Conservation (phyloP, 176 grass and related monocot genomes). For the Lolium rigidum region DNA sequence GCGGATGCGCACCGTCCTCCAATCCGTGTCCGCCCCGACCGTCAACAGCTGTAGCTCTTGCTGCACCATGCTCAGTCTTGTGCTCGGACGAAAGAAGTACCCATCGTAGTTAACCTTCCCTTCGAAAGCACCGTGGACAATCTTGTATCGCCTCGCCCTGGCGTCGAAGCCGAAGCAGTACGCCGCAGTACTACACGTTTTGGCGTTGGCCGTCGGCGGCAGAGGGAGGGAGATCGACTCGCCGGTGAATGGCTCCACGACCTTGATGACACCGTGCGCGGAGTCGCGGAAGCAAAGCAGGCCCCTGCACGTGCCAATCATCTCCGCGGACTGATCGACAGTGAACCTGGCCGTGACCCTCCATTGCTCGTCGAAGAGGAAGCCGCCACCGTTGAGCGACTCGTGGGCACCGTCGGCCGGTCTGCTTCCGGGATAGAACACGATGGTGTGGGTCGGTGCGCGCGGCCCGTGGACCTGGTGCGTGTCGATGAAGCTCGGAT, state of each 20-base stretch:
- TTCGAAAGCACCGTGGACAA: not conserved
- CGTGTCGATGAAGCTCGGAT: not conserved
- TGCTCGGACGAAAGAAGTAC: too few species aligned
- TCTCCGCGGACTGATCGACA: not conserved
- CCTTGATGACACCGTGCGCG: not conserved
- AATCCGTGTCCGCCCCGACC: not conserved
- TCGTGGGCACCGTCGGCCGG: not conserved
- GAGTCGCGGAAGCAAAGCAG: constrained; percentile 23
- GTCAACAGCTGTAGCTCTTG: constrained; percentile 10
- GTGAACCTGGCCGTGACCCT: not conserved
- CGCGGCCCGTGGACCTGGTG: not conserved
- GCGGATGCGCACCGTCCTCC: not conserved
- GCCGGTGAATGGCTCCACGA: not conserved
- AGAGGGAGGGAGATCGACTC: not conserved
- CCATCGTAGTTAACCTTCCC: not conserved
- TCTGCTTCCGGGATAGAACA: not conserved
- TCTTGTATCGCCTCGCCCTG: not conserved
- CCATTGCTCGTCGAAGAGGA: constrained; percentile 26
- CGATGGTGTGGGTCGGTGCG: not conserved
- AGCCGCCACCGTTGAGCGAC: not conserved
- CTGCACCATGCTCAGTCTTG: not conserved
- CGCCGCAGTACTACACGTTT: not conserved
- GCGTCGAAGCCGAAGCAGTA: constrained; percentile 35
- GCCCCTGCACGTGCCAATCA: constrained; percentile 14
- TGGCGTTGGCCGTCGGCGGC: too few species aligned